Percentiles rank a stretch among this genome's conserved stretches.
These are phyloP conservation scores for Naganishia sp. DNA, from an alignment of 1,284 basidiomycete genomes.

Conservation along the genomic window DNA sequence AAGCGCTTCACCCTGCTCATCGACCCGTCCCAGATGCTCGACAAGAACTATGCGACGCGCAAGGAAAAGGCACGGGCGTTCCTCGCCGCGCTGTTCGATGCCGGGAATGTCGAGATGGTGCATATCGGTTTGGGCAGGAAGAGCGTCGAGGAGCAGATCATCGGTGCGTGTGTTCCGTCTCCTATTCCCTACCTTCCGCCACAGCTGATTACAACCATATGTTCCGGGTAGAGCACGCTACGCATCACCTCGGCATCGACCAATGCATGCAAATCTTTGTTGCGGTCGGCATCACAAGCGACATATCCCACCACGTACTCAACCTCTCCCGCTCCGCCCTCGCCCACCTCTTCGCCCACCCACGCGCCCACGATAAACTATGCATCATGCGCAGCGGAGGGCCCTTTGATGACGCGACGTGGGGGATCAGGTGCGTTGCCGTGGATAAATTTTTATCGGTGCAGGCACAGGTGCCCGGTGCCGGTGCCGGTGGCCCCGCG, in stretches of 20 bases:
- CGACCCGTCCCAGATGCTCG: slow-evolving; percentile 5
- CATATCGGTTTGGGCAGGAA: slow-evolving; percentile 15
- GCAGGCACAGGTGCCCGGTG: slow-evolving; percentile 9
- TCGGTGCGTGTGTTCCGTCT: slow-evolving; percentile 1
- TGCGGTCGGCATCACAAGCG: slow-evolving; percentile 16
- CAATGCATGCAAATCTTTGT: slow-evolving; percentile 13
- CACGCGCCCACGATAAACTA: not conserved
- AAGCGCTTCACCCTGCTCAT: slow-evolving; percentile 23
- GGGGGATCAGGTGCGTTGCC: slow-evolving; percentile 3
- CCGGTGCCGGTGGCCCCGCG: not conserved
- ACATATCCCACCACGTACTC: slow-evolving; percentile 8
- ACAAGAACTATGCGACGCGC: slow-evolving; percentile 16
- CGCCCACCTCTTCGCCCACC: not conserved
- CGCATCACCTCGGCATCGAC: slow-evolving; percentile 7
- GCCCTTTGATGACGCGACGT: slow-evolving; percentile 3
- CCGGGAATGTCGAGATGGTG: not conserved
- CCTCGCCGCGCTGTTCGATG: slow-evolving; percentile 1
- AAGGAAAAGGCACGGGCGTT: slow-evolving; percentile 24
- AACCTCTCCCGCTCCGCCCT: slow-evolving; percentile 15
- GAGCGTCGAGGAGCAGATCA: slow-evolving; percentile 6
- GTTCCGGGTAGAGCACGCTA: not conserved
- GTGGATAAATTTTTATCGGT: slow-evolving; percentile 7
- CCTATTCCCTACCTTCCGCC: not conserved
- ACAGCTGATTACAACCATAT: not conserved
- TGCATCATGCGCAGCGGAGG: slow-evolving; percentile 16